Percentiles rank a stretch among this genome's conserved stretches.
Evolutionary conservation across 2,329 filamentous ascomycete genomes (phyloP).

Genomic region (Penicillium sp.): DNA sequence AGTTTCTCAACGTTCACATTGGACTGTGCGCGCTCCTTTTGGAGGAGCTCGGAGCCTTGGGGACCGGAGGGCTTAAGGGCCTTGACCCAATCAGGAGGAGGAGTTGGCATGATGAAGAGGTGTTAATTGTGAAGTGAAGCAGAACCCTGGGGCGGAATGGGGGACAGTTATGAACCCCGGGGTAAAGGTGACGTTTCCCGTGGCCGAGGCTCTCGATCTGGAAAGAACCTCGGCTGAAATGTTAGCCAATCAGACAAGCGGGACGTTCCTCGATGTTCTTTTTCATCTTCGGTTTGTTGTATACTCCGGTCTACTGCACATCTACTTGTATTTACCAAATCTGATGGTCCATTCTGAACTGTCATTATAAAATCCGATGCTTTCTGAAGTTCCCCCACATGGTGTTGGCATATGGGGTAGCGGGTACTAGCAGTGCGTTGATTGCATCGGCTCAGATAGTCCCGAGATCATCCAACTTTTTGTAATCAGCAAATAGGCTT

Average conservation of each 20-base stretch:
- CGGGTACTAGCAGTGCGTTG: not conserved
- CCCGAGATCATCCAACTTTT: conserved; percentile 21
- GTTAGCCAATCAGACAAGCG: conserved; percentile 8
- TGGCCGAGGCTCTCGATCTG: conserved; percentile 21
- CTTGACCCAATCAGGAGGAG: conserved; percentile 66
- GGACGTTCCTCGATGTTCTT: conserved; percentile 1
- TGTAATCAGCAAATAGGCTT: not conserved
- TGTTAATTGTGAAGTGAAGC: not conserved
- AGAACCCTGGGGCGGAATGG: conserved; percentile 2
- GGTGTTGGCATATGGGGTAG: conserved; percentile 2
- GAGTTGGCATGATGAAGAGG: conserved; percentile 34
- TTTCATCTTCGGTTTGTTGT: no score
- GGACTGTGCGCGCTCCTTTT: conserved; percentile 68
- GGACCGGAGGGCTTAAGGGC: conserved; percentile 66
- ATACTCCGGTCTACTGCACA: not conserved
- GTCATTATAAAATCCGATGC: not conserved
- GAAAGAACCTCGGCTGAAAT: conserved; percentile 26
- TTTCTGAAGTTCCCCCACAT: not conserved
- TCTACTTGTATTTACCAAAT: not conserved
- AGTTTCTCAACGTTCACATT: conserved; percentile 68
- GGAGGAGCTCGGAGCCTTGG: conserved; percentile 69
- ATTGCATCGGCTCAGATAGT: conserved; percentile 7
- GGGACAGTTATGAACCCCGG: conserved; percentile 22
- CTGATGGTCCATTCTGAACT: not conserved
- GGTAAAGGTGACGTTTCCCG: conserved; percentile 7